Evolutionary conservation across 306 rosid species (phyloP).

Genomic region (Vicia villosa): DNA sequence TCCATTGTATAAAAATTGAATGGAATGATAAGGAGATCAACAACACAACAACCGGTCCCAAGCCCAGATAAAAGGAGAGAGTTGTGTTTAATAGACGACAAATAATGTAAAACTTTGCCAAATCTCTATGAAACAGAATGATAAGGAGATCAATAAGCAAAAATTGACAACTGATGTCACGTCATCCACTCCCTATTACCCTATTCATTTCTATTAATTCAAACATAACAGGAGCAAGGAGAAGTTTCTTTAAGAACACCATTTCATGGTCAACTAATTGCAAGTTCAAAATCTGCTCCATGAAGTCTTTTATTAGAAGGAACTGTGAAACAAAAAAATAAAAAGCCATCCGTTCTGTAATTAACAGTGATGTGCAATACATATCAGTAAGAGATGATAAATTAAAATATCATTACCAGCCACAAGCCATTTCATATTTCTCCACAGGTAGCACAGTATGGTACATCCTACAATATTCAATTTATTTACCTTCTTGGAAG

Average conservation of each 20-base stretch:
- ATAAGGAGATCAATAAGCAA: not conserved
- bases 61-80: too few relatives aligned
- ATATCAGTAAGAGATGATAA: not conserved
- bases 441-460: not conserved
- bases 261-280: not conserved
- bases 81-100: too few relatives aligned
- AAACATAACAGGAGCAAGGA: not conserved
- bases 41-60: not conserved
- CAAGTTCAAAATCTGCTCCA: not conserved
- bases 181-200: not conserved
- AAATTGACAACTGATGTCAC: not conserved
- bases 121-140: not conserved
- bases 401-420: not conserved
- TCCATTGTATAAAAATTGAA: not conserved
- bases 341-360: not conserved
- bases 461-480: not conserved
- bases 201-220: not conserved
- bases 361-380: not conserved
- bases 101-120: too few relatives aligned
- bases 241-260: not conserved
- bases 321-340: not conserved
- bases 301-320: not conserved
- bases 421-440: not conserved
- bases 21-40: not conserved
- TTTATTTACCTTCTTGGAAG: not conserved